Evolutionary conservation across 331 rosid genomes (phyloP), one percentile per base, ranked within the genome.

Genomic region (Quercus phellos): DNA sequence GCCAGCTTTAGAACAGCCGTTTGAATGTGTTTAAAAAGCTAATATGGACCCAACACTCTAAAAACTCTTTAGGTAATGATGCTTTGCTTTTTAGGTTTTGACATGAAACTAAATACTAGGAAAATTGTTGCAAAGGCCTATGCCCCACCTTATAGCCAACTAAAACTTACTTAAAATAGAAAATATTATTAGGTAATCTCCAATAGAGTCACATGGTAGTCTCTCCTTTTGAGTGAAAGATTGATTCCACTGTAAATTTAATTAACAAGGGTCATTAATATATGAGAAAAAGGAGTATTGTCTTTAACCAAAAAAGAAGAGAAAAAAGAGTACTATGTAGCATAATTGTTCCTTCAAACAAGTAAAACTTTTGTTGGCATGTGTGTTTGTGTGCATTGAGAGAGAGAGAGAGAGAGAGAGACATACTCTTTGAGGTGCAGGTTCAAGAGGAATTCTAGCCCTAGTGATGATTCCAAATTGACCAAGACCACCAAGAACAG

Each of bases 381-480:
- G 46, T 64, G 70, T 55, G 21, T 30, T 13, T 13, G 5, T 30
- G 69, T 16, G 18, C 21, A 16, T 27, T 5, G 10, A 22, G 17
- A 30, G 9, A 19, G 30, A 74, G 55, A 19, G 59, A 74, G 59
- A 74, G 70, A 35, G 2, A 38, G 43, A 38, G 67, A 60, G 2
- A 27, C 51, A 67, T 87, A 94, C 98, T 88, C 94, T 88, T 54
- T 88, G 82, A 54, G 99, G 99, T 32, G 97, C 88, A 59, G 89
- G 96, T 83, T 95, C 94, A 1, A 95, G 94, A 55, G 95, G 88
- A 88, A 95, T 92, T 77, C 98, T 84, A 34, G 97, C 98, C 80
- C 99, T 88, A 13, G 98, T 92, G 76, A 95, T 95, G 84, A 95
- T 90, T 71, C 99, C 99, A 82, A 95, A 92, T 61, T 95, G 99